Base-by-base conservation (phyloP, 352 stramenopile species). In the Phytophthora constricta region DNA sequence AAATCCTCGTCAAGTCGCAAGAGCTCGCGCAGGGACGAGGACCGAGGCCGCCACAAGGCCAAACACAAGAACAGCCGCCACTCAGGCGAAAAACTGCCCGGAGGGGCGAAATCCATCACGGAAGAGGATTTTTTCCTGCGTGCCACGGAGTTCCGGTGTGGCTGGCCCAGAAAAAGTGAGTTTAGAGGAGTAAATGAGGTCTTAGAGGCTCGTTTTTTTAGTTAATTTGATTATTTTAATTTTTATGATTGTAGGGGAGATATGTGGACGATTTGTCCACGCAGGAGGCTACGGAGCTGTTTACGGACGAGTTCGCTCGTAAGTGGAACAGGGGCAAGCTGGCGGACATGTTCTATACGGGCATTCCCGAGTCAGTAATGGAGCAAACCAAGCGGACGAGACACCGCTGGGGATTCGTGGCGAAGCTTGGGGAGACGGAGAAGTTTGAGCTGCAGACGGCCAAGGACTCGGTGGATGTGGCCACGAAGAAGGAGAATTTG, bases 201-300 rank as follows among this genome's bases (percentile, higher is more conserved):
- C 57, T 33, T 59, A 28, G 42, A 23, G n/a, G 39, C 22, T 23
- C 20, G 16, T 61, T 31, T 41, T 46, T 4, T 62, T 25, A 48
- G n/a, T n/a, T n/a, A n/a, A n/a, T n/a, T n/a, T n/a, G n/a, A n/a
- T n/a, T 26, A 27, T 48, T 48, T 13, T 53, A n/a, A 28, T 54
- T 48, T 51, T 53, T 43, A 1, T 55, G 5, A 25, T 37, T 62
- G 27, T 59, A 90, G 83, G 55, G 65, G 47, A 77, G 86, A 63
- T 94, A 90, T 65, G 65, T 94, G 9, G 84, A 94, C 22, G 83
- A 94, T 58, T 64, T 94, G 26, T 87, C 82, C 52, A 87, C 78
- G 1, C 65, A 86, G 1, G 76, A 92, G 27, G 72, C 80, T 2
- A 81, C 56, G 58, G 16, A 69, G 26, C 70, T 89, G 9, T 94